These are phyloP conservation scores for Canavalia ensiformis DNA, from an alignment of 306 rosid species.

Conservation along the genomic window DNA sequence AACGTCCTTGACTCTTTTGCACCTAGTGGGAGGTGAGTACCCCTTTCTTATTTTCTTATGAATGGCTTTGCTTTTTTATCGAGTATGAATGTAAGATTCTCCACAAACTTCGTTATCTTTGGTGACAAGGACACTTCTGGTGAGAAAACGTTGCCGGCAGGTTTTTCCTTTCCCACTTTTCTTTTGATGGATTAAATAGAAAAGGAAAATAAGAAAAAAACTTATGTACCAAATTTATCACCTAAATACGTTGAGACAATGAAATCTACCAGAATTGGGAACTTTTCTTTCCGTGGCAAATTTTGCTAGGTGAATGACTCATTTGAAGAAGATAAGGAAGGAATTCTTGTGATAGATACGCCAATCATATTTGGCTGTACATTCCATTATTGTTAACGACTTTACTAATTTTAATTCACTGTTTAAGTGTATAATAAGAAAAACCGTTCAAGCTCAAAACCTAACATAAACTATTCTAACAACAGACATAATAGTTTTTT, in stretches of 20 bases:
- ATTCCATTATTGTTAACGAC: neutral
- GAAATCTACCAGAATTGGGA: slow-evolving; percentile 7
- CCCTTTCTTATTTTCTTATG: neutral
- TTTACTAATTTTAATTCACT: too few species aligned
- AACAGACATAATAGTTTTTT: neutral
- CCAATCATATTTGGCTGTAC: neutral
- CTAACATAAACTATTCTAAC: too few species aligned
- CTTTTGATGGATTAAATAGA: neutral
- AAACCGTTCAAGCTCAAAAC: too few species aligned
- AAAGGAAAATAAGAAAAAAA: neutral
- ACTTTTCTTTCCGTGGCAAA: slow-evolving; percentile 2
- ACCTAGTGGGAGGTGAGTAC: slow-evolving; percentile 5
- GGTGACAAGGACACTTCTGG: slow-evolving; percentile 43
- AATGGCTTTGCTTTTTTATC: neutral
- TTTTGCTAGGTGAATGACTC: slow-evolving; percentile 5
- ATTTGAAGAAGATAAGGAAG: slow-evolving; percentile 27
- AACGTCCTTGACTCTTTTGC: slow-evolving; percentile 1
- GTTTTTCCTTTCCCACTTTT: slow-evolving; percentile 5
- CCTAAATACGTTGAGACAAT: slow-evolving; percentile 32
- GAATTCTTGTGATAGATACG: slow-evolving; percentile 11
- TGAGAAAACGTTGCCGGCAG: slow-evolving; percentile 30
- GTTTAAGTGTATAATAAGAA: too few species aligned
- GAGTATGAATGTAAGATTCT: slow-evolving; percentile 34
- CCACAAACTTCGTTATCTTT: slow-evolving; percentile 34
- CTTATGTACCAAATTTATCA: slow-evolving; percentile 6